Base-by-base conservation (phyloP, 345 rosid genomes). In the Arabis alpina region DNA sequence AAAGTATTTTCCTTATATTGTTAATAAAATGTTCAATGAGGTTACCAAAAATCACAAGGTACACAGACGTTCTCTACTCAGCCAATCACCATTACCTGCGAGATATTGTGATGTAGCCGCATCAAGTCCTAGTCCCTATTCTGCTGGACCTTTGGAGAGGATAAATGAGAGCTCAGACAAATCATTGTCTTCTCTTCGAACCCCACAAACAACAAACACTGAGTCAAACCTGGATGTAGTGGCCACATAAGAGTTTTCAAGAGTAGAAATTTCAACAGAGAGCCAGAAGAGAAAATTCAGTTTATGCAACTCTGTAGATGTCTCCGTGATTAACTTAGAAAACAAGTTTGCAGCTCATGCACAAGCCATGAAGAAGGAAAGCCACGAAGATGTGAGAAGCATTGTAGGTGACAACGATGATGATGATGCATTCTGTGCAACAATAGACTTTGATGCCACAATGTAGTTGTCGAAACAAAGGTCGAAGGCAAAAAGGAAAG, bases 1-100 rank as follows among this genome's bases (percentile, higher is more conserved):
- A 28, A 48, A 5, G 4, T 6, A n/a, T 43, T 5, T 47, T 47
- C 37, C 19, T 47, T 63, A 36, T 54, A 6, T 41, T 54, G 39
- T 2, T 41, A 34, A 34, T 59, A 67, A 34, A 7, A 51, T 12
- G 10, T 30, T 66, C 48, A 28, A 23, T 50, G 54, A 41, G 23
- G n/a, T 67, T 59, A 54, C 44, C 54, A 45, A 54, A 10, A 25
- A 12, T 43, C 25, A 11, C 16, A 19, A n/a, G 39, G 27, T 63
- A 42, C 44, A 56, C 82, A 93, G 98, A 82, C 96, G 90, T 66
- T 93, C 97, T 53, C 81, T 93, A 82, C 92, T 93, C 65, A 93
- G 88, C 70, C 98, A 93, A 67, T 91, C 94, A 54, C 98, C 98
- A 54, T 60, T 83, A 64, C 83, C 25, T 23, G 74, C 79, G 64